A percentile compares a stretch with the other conserved stretches of the same genome.
Conservation (phyloP, 2,329 filamentous ascomycete species). For the Apiospora malaysiana region DNA sequence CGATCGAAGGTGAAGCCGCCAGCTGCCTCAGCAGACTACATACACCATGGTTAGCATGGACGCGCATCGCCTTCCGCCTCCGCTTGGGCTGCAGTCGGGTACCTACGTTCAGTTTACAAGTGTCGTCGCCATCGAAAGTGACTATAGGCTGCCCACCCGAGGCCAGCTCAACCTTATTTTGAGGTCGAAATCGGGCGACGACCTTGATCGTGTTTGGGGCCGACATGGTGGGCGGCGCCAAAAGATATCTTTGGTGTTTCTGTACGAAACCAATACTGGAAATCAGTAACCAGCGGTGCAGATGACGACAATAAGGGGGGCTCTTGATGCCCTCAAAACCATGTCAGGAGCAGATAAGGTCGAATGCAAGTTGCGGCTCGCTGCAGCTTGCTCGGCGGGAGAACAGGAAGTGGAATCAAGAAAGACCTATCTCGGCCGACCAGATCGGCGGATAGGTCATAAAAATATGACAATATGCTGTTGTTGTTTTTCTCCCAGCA, state of each 20-base stretch:
- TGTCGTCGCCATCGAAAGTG: constrained; percentile 85
- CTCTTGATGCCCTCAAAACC: constrained; percentile 32
- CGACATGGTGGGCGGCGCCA: constrained; percentile 52
- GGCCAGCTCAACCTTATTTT: constrained; percentile 91
- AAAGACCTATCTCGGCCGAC: constrained; percentile 35
- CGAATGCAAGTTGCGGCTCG: constrained; percentile 19
- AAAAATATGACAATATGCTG: constrained; percentile 24
- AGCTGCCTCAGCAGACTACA: constrained; percentile 79
- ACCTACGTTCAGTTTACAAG: constrained; percentile 82
- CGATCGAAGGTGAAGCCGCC: constrained; percentile 96
- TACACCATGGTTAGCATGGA: constrained; percentile 34
- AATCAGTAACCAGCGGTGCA: constrained; percentile 34
- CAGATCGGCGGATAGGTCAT: constrained; percentile 38
- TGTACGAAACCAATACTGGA: not conserved
- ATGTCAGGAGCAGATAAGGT: constrained; percentile 34
- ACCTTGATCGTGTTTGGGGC: constrained; percentile 77
- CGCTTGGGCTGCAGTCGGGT: constrained; percentile 6
- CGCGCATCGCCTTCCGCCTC: constrained; percentile 10
- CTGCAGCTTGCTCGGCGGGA: constrained; percentile 12
- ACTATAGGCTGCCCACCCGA: constrained; percentile 94
- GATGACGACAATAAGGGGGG: constrained; percentile 32
- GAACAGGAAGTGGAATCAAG: constrained; percentile 21
- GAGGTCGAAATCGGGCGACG: constrained; percentile 95
- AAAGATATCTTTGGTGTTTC: constrained; percentile 28
- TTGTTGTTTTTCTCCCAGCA: constrained; percentile 7